These are phyloP conservation scores for Trichophyton verrucosum DNA, from an alignment of 2,329 filamentous ascomycete species.

Conservation along the genomic window DNA sequence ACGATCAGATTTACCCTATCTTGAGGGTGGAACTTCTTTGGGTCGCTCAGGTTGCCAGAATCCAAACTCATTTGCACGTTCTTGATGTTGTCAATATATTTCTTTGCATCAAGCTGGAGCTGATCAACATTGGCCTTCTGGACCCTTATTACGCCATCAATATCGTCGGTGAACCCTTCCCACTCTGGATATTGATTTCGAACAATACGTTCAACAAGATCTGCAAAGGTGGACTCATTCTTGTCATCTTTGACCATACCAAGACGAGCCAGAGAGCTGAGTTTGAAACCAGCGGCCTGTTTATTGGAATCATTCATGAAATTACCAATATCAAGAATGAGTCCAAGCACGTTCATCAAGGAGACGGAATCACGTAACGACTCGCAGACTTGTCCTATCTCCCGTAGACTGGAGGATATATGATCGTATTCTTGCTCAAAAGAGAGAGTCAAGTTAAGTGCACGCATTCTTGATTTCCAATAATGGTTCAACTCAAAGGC, in stretches of 20 bases:
- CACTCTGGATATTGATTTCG: slow-evolving; percentile 93
- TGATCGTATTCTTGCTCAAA: slow-evolving; percentile 88
- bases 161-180: slow-evolving; percentile 79
- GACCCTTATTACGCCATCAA: slow-evolving; percentile 59
- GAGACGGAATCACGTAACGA: slow-evolving; percentile 81
- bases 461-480: slow-evolving; percentile 96
- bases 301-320: slow-evolving; percentile 99
- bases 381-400: slow-evolving; percentile 80
- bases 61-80: slow-evolving; percentile 89
- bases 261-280: slow-evolving; percentile 80
- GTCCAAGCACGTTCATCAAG: slow-evolving; percentile 86
- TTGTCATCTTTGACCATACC: slow-evolving; percentile 99
- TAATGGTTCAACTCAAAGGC: slow-evolving; percentile 93
- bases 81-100: slow-evolving; percentile 87
- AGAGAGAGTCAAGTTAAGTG: slow-evolving; percentile 67
- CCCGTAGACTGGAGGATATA: slow-evolving; percentile 68
- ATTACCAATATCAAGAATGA: slow-evolving; percentile 96
- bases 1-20: slow-evolving; percentile 88
- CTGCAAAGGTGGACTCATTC: slow-evolving; percentile 91
- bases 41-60: slow-evolving; percentile 84
- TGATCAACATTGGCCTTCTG: slow-evolving; percentile 96
- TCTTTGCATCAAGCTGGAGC: slow-evolving; percentile 72
- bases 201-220: slow-evolving; percentile 91
- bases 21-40: slow-evolving; percentile 95
- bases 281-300: slow-evolving; percentile 94